Evolutionary conservation across 1,139 yeast species (phyloP), one percentile per base, ranked within the genome.

Genomic region (Geotrichum aggregatum): DNA sequence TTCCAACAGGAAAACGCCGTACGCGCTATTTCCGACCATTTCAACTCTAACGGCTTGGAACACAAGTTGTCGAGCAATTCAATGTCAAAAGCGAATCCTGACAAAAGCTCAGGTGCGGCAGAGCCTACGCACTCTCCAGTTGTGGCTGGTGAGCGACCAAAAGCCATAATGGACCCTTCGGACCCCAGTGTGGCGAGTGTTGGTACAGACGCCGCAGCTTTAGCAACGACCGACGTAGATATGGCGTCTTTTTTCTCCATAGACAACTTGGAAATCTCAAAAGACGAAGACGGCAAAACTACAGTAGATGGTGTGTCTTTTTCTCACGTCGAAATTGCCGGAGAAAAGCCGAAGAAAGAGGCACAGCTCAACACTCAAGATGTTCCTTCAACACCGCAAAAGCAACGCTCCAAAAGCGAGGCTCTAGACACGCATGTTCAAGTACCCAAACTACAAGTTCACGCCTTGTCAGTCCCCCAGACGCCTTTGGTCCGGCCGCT

Each of bases 361-460:
- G 8, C 28, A 24, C 28, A 5, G 28, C 28, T 24, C 28, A 33
- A 22, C 14, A 10, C n/a, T 18, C 21, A n/a, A n/a, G 22, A 19
- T 16, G 28, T 13, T 19, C 18, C 18, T 7, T 33, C 18, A 8
- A 43, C 39, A 3, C 47, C 38, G 1, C 10, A 2, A 13, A 43
- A 33, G n/a, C 33, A 7, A 4, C 47, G 54, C 28, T 50, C 54
- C 6, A 49, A 51, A 39, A 51, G 54, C 22, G 54, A 51, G 18
- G 31, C 50, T 21, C 24, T 43, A 5, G 50, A 51, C 18, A 43
- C 54, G 11, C n/a, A 18, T 16, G 42, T 31, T n/a, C 39, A 26
- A 7, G 31, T 38, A 26, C 50, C 50, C 8, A 18, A 19, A 16
- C 11, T 30, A 16, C 39, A 46, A 16, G 16, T 19, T 11, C 46